These are phyloP conservation scores for Coniochaeta sp. DNA, from an alignment of 2,329 filamentous ascomycete species.

Conservation along the genomic window DNA sequence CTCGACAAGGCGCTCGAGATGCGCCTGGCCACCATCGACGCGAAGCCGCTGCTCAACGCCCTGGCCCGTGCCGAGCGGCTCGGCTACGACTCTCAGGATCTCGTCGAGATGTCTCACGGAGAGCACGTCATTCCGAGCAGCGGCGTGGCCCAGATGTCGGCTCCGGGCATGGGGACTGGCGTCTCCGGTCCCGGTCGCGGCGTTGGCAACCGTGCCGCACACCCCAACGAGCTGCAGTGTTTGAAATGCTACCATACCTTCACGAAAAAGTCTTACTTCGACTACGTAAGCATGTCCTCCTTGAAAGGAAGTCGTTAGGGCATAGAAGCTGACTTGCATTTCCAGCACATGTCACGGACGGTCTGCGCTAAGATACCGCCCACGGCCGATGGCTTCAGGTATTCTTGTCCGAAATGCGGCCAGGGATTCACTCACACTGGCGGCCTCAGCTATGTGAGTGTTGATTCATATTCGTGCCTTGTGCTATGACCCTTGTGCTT, in stretches of 20 bases:
- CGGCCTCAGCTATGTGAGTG: constrained; percentile 33
- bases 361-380: constrained; percentile 22
- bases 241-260: constrained; percentile 22
- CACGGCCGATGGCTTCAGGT: constrained; percentile 20
- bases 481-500: no score
- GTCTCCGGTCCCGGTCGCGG: background rate
- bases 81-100: constrained; percentile 45
- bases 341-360: constrained; percentile 26
- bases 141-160: constrained; percentile 16
- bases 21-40: constrained; percentile 45
- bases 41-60: constrained; percentile 47
- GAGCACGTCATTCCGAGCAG: constrained; percentile 27
- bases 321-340: background rate
- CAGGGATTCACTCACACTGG: constrained; percentile 32
- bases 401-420: constrained; percentile 37
- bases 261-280: constrained; percentile 19
- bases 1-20: constrained; percentile 44
- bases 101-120: constrained; percentile 28
- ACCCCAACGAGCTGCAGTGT: background rate
- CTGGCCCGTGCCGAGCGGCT: constrained; percentile 49
- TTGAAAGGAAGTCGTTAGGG: background rate
- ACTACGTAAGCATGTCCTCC: constrained; percentile 20
- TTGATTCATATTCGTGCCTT: background rate
- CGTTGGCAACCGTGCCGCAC: constrained; percentile 4
- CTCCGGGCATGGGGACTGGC: constrained; percentile 6